Evolutionary conservation across 441 rosid species (phyloP), one percentile per base, ranked within the genome.

Genomic region (Jatropha podagrica): DNA sequence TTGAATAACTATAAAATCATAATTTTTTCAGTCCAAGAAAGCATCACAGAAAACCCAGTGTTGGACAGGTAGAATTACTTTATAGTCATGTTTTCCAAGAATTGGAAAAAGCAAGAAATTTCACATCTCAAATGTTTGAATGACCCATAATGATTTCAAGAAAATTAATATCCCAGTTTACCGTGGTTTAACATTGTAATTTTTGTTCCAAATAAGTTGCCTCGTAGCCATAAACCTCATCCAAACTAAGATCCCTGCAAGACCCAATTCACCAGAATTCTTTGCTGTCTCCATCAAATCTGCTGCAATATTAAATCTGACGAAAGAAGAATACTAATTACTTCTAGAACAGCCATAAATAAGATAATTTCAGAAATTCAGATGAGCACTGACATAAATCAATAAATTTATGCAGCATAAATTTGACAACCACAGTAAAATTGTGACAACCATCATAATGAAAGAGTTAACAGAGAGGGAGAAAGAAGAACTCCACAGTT

Each of bases 161-260:
- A 69, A 65, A 58, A 74, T 64, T 64, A 61, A 52, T 76, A 41
- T 74, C 64, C 80, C 59, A 68, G 5, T 59, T 78, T 89, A 96
- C 99, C 99, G 90, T 77, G 99, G 99, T 86, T 96, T 96, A 83
- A 96, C 99, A 75, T 96, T 96, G 85, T 96, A 96, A 87, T 94
- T 92, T 85, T 94, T 96, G 84, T 96, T 96, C 99, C 99, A 96
- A 84, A 90, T 88, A 69, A 96, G 97, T 85, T 94, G 99, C 80
- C 99, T 88, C 48, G 95, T 90, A 70, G 99, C 98, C 99, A 96
- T 96, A 86, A 94, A 96, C 87, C 99, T 89, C 97, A 94, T 92
- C 99, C 99, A 96, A 75, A 92, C 99, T 81, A 96, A 87, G 81
- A 96, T 87, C 78, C 92, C 99, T n/a, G 97, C 94, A 65, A 96